Percentiles rank a stretch among this genome's conserved stretches.
Evolutionary conservation across 331 rosid genomes (phyloP).

Genomic region (Erythrophleum ivorense): DNA sequence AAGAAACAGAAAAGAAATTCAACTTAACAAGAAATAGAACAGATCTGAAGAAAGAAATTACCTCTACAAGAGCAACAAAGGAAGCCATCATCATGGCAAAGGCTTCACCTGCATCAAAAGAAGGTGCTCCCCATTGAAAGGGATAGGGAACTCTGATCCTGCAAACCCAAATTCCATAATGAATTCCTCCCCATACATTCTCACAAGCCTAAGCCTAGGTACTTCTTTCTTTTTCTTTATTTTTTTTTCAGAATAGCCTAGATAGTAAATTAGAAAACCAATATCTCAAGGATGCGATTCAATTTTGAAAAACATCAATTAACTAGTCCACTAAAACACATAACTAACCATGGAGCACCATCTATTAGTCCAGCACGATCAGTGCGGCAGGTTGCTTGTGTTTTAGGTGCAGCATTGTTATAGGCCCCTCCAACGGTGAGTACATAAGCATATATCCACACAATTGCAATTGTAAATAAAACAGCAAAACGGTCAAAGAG

Average conservation of each 20-base stretch:
- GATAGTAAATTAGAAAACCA: not conserved
- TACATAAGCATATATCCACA: constrained; percentile 94
- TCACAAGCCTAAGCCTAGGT: constrained; percentile 20
- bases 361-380: constrained; percentile 94
- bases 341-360: constrained; percentile 92
- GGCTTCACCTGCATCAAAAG: constrained; percentile 99
- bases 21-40: not conserved
- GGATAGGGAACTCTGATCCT: constrained; percentile 99
- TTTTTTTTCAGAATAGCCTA: not conserved
- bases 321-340: constrained; percentile 28
- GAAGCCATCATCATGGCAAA: constrained; percentile 99
- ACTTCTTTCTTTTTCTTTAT: not conserved
- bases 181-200: constrained; percentile 16
- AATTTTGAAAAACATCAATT: constrained; percentile 12
- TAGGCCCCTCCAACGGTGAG: constrained; percentile 99
- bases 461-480: constrained; percentile 75
- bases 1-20: not conserved
- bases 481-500: constrained; percentile 85
- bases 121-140: constrained; percentile 99
- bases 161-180: constrained; percentile 51
- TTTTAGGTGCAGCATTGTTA: constrained; percentile 66
- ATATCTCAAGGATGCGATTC: constrained; percentile 32
- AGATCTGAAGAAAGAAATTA: constrained; percentile 40
- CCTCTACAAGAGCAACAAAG: constrained; percentile 96
- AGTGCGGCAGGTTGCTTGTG: constrained; percentile 91